phyloP scores from a whole-genome alignment of 768 basidiomycete genomes.

The Collybiopsis luxurians region DNA sequence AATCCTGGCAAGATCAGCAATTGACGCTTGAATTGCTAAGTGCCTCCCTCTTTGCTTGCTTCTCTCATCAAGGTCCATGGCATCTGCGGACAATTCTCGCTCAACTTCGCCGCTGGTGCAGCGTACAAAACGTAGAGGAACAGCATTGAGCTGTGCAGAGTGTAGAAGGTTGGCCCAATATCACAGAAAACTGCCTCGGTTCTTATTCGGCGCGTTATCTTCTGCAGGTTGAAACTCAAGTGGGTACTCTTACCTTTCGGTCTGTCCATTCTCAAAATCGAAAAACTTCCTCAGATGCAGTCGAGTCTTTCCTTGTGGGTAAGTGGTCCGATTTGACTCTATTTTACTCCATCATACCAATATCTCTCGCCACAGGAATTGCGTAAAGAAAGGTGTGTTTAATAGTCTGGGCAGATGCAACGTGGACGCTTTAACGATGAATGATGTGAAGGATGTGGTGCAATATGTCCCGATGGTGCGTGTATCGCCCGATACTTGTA shows the following conservation, averaged over 20 bases:
- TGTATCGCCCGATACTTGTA: slow-evolving; percentile 7
- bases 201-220: slow-evolving; percentile 14
- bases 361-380: slow-evolving; percentile 36
- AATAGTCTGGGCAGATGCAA: neutral
- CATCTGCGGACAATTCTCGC: slow-evolving; percentile 16
- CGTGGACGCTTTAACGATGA: slow-evolving; percentile 21
- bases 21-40: too few species aligned
- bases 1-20: too few species aligned
- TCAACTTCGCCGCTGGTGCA: slow-evolving; percentile 27
- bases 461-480: slow-evolving; percentile 67
- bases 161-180: slow-evolving; percentile 53
- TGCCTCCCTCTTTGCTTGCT: slow-evolving; percentile 20
- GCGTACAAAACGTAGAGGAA: slow-evolving; percentile 50
- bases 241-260: slow-evolving; percentile 10
- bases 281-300: neutral
- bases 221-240: slow-evolving; percentile 61
- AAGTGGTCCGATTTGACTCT: slow-evolving; percentile 13
- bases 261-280: slow-evolving; percentile 11
- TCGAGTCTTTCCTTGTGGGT: slow-evolving; percentile 68
- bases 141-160: slow-evolving; percentile 64
- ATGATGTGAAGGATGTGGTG: slow-evolving; percentile 36
- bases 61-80: slow-evolving; percentile 15
- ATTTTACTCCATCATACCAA: slow-evolving; percentile 2
- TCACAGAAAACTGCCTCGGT: slow-evolving; percentile 4
- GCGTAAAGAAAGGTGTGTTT: slow-evolving; percentile 45